Evolutionary conservation across 2,329 filamentous ascomycete species (phyloP).

Genomic region (Neofusicoccum kwambonambiense): DNA sequence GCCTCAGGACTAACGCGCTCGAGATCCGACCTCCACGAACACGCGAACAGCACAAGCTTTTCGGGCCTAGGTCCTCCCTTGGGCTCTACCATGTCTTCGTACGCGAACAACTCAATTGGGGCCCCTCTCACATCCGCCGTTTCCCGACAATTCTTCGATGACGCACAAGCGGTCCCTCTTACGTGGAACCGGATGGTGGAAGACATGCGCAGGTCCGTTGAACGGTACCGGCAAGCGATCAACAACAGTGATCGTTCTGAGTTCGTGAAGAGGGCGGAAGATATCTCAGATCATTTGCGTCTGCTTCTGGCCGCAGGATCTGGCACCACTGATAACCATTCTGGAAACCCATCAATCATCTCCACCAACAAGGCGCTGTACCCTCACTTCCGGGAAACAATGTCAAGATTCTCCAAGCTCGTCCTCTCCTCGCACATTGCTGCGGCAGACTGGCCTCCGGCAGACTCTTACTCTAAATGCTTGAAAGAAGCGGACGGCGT

Average conservation of each 20-base stretch:
- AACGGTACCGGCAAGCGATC: constrained; percentile 87
- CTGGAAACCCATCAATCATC: constrained; percentile 98
- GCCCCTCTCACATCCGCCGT: constrained; percentile 52
- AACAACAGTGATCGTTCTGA: constrained; percentile 79
- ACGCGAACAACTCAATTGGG: constrained; percentile 50
- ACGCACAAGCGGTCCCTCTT: constrained; percentile 73
- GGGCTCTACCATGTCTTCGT: constrained; percentile 55
- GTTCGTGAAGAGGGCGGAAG: constrained; percentile 91
- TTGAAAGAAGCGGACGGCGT: constrained; percentile 97
- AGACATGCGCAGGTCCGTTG: constrained; percentile 89
- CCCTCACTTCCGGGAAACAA: constrained; percentile 97
- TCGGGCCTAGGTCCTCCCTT: constrained; percentile 48
- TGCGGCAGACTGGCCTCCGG: constrained; percentile 90
- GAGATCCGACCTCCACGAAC: constrained; percentile 50
- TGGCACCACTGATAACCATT: constrained; percentile 97
- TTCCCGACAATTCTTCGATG: constrained; percentile 85
- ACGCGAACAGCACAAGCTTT: constrained; percentile 36
- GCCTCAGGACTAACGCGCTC: constrained; percentile 58
- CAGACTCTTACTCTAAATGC: constrained; percentile 92
- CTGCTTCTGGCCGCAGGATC: constrained; percentile 93
- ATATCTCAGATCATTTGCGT: constrained; percentile 94
- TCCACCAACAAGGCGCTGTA: constrained; percentile 97
- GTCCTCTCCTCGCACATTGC: constrained; percentile 98
- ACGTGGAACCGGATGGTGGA: constrained; percentile 89
- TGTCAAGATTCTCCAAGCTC: constrained; percentile 99